Base-by-base conservation (phyloP, 306 rosid species). In the Cicer arietinum region DNA sequence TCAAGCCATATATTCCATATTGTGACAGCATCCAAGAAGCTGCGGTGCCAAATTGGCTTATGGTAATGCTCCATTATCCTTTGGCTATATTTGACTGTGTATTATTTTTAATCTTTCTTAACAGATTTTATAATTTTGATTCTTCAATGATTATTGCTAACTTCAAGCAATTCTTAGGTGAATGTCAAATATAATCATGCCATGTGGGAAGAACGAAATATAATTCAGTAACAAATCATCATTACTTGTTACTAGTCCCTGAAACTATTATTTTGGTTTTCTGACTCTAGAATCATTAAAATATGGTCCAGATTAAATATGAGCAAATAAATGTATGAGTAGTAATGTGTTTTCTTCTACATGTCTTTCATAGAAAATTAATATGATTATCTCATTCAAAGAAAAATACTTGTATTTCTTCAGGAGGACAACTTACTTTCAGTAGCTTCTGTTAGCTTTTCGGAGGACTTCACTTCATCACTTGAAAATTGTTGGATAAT, bases 1-100 rank as follows among this genome's bases (percentile, higher is more conserved):
- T 94, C 87, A 94, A 94, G 82, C 98, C 98, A 10, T 91, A 94
- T 88, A 61, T 94, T 57, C 93, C 98, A 7, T 94, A 85, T 83
- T 85, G 93, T 45, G 98, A 94, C 82, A 83, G 92, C 78, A 63
- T 94, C 81, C 70, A 69, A 63, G 88, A 84, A 50, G 97, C 98
- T 89, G 74, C 13, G 14, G 86, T 94, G 76, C 98, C 97, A 44
- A 77, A 84, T 73, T 94, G 98, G 97, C 47, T 94, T 69, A 77
- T 50, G 93, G 99, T 94, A 89, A 65, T 61, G 30, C 43, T 74
- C 67, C 70, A 2, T 66, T 41, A 67, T 48, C 81, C 44, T 79
- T 57, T 76, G 57, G 41, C 22, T 78, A 61, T 66, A 56, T 82
- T 18, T 66, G 16, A n/a, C 39, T 64, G 35, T 53, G 44, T 60